Conservation (phyloP, 768 basidiomycete genomes). For the Gymnopilus dilepis region DNA sequence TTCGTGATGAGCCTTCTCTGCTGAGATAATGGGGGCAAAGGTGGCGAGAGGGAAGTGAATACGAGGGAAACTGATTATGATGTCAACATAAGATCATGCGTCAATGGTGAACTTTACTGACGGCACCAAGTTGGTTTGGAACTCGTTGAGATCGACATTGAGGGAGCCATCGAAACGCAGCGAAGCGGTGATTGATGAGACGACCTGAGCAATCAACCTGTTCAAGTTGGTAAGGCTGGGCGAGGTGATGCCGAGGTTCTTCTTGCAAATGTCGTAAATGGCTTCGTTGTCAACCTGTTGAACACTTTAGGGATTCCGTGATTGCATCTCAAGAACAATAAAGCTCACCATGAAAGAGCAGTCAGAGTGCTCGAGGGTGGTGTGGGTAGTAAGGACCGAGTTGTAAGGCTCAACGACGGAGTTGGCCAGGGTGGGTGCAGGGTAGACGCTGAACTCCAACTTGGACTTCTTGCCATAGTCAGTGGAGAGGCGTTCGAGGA, state of each 20-base stretch:
- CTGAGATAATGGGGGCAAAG: constrained; percentile 94
- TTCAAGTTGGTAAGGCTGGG: constrained; percentile 96
- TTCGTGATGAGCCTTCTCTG: constrained; percentile 94
- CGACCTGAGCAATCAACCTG: constrained; percentile 96
- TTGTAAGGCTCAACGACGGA: constrained; percentile 99
- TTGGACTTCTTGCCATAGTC: constrained; percentile 99
- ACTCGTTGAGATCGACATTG: constrained; percentile 97
- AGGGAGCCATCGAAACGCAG: constrained; percentile 96
- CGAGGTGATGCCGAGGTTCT: constrained; percentile 81
- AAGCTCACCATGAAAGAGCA: constrained; percentile 95
- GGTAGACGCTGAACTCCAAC: constrained; percentile 98
- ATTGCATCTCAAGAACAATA: background rate
- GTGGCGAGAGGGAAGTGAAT: constrained; percentile 99
- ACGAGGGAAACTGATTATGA: constrained; percentile 80
- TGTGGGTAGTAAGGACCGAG: constrained; percentile 96
- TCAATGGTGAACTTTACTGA: constrained; percentile 46
- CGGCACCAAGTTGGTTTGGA: constrained; percentile 99
- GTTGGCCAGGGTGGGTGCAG: constrained; percentile 91
- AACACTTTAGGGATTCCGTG: background rate
- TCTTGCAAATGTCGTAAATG: constrained; percentile 99
- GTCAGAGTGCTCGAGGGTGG: constrained; percentile 99
- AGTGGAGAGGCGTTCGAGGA: constrained; percentile 94
- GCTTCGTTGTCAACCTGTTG: constrained; percentile 95
- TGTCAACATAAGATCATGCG: constrained; percentile 12
- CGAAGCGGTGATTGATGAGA: constrained; percentile 96